Conservation (phyloP, 1,284 basidiomycete genomes). For the Ceratobasidium sp. region DNA sequence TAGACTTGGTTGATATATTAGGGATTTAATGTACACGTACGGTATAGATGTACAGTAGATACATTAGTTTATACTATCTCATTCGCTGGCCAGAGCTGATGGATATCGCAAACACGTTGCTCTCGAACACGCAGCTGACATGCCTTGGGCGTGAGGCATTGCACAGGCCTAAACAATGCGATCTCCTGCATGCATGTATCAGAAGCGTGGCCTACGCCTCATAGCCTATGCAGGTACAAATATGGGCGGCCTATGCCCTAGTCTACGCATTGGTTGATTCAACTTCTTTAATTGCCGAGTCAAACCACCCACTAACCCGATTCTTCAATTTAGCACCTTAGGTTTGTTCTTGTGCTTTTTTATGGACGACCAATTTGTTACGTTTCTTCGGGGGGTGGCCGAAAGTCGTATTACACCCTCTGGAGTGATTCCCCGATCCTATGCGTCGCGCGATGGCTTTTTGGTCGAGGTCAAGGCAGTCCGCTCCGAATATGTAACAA, state of each 20-base stretch:
- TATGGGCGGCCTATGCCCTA: slow-evolving; percentile 30
- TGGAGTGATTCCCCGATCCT: slow-evolving; percentile 16
- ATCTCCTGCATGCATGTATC: slow-evolving; percentile 7
- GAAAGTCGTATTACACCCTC: slow-evolving; percentile 19
- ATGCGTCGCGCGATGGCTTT: slow-evolving; percentile 33
- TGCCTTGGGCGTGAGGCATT: slow-evolving; percentile 8
- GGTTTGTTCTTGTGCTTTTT: slow-evolving; percentile 20
- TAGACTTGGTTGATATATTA: slow-evolving; percentile 14
- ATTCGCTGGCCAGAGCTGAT: not conserved
- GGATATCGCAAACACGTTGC: slow-evolving; percentile 1
- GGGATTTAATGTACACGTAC: slow-evolving; percentile 9
- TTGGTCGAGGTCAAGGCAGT: slow-evolving; percentile 31
- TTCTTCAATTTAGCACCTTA: slow-evolving; percentile 7
- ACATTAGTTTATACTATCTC: slow-evolving; percentile 17
- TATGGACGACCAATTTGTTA: slow-evolving; percentile 16
- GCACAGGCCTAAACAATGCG: not conserved
- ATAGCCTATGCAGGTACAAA: slow-evolving; percentile 21
- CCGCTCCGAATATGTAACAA: slow-evolving; percentile 25
- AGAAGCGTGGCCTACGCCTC: slow-evolving; percentile 5
- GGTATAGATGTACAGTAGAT: slow-evolving; percentile 27
- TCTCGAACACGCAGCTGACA: slow-evolving; percentile 5
- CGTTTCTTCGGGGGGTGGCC: slow-evolving; percentile 12
- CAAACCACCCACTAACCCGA: slow-evolving; percentile 9
- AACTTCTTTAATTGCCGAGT: slow-evolving; percentile 18
- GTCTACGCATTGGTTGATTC: slow-evolving; percentile 3